Percentiles rank a stretch among this genome's conserved stretches.
phyloP scores from a whole-genome alignment of 2,329 filamentous ascomycete genomes.

The Trichoderma guizhouense region DNA sequence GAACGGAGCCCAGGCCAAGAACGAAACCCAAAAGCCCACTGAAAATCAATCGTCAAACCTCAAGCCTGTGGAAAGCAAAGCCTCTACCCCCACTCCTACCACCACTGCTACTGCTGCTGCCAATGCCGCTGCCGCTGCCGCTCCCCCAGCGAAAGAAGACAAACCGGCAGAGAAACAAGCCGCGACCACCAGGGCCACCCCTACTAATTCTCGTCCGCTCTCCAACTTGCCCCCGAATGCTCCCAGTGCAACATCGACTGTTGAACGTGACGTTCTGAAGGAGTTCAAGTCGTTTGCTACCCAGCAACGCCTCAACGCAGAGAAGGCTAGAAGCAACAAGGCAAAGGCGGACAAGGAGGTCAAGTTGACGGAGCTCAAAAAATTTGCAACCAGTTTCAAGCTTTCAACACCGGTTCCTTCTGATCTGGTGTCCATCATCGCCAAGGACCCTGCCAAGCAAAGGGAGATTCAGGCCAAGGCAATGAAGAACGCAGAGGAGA shows the following conservation, averaged over 20 bases:
- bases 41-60: conserved; percentile 29
- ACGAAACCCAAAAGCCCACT: conserved; percentile 26
- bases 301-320: conserved; percentile 52
- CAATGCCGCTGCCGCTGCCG: conserved; percentile 23
- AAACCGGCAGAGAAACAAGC: conserved; percentile 32
- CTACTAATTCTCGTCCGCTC: background rate
- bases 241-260: conserved; percentile 57
- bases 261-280: conserved; percentile 59
- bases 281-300: conserved; percentile 64
- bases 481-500: conserved; percentile 67
- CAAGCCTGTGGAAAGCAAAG: conserved; percentile 33
- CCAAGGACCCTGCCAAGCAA: conserved; percentile 94
- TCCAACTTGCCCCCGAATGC: conserved; percentile 18
- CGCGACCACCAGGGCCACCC: conserved; percentile 19
- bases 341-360: conserved; percentile 77
- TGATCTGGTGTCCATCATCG: conserved; percentile 90
- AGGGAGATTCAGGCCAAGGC: conserved; percentile 89
- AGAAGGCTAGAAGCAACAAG: conserved; percentile 56
- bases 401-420: conserved; percentile 86
- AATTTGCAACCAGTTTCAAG: conserved; percentile 93
- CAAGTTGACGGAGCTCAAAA: conserved; percentile 91
- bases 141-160: conserved; percentile 30
- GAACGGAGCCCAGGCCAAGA: conserved; percentile 30
- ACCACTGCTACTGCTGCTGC: conserved; percentile 28
- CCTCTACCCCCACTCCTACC: background rate